Base-by-base conservation (phyloP, 768 basidiomycete genomes). In the Glaciozyma martinii region DNA sequence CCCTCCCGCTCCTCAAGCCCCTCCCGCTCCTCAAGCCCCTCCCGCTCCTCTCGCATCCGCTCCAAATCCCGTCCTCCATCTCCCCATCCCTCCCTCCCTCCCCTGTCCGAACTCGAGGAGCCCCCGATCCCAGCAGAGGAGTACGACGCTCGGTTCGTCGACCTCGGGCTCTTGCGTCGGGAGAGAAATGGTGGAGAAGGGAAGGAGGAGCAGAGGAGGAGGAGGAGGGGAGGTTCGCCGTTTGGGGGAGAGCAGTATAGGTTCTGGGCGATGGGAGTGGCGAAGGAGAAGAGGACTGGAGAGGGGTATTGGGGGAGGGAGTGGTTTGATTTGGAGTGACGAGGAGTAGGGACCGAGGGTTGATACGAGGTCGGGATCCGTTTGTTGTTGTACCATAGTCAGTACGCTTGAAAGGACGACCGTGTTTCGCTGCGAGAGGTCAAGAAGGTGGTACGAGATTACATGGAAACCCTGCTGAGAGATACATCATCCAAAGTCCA, bases 401-500 rank as follows among this genome's bases (percentile, higher is more conserved):
- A 52, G 50, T n/a, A 50, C 19, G n/a, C 3, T 25, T n/a, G 27
- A 18, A 25, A 52, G 50, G 25, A 29, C 49, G 29, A n/a, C n/a
- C n/a, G n/a, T n/a, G n/a, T n/a, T n/a, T n/a, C n/a, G n/a, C n/a
- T n/a, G n/a, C n/a, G n/a, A n/a, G n/a, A n/a, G n/a, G n/a, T n/a
- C n/a, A n/a, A n/a, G n/a, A n/a, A n/a, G n/a, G n/a, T n/a, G n/a
- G n/a, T n/a, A n/a, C n/a, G n/a, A n/a, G n/a, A n/a, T n/a, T n/a
- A n/a, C n/a, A n/a, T n/a, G n/a, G n/a, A n/a, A n/a, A n/a, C n/a
- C n/a, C n/a, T n/a, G n/a, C n/a, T n/a, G n/a, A n/a, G n/a, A n/a
- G n/a, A n/a, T n/a, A n/a, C 19, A 16, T 56, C 56, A 56, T 12
- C 61, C 59, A 56, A 70, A 70, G 23, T 70, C 68, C 32, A 70